Evolutionary conservation across 177 flowering plant species (phyloP).

Genomic region (Vitis hybrid): DNA sequence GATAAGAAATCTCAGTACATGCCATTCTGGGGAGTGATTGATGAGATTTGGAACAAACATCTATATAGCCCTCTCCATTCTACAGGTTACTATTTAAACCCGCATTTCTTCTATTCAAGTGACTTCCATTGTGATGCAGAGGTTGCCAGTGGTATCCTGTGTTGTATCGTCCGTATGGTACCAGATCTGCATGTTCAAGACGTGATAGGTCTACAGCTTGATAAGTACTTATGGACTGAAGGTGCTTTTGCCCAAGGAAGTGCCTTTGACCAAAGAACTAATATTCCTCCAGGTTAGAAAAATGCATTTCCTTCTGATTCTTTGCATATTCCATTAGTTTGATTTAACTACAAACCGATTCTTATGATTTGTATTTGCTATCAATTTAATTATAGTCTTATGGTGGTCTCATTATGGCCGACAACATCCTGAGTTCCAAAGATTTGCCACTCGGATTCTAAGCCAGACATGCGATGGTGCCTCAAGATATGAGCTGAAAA

Average conservation of each 20-base stretch:
- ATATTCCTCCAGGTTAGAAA: slow-evolving; percentile 36
- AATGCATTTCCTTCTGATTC: slow-evolving; percentile 2
- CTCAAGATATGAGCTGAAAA: slow-evolving; percentile 29
- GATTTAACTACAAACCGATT: too few species aligned
- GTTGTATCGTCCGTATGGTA: slow-evolving; percentile 33
- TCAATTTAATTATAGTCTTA: slow-evolving; percentile 28
- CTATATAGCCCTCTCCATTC: slow-evolving; percentile 54
- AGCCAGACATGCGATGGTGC: slow-evolving; percentile 47
- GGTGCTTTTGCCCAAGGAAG: slow-evolving; percentile 28
- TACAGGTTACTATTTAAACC: slow-evolving; percentile 52
- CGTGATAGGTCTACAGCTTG: slow-evolving; percentile 28
- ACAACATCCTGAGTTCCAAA: slow-evolving; percentile 45
- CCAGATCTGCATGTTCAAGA: slow-evolving; percentile 26
- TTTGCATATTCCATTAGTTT: too few species aligned
- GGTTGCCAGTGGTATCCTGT: slow-evolving; percentile 36
- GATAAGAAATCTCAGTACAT: slow-evolving; percentile 23
- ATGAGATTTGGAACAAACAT: slow-evolving; percentile 45
- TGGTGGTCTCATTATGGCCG: slow-evolving; percentile 56
- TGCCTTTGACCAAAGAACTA: slow-evolving; percentile 19
- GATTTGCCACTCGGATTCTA: slow-evolving; percentile 39
- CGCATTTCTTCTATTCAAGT: slow-evolving; percentile 13
- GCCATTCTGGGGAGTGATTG: slow-evolving; percentile 45
- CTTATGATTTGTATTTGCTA: too few species aligned
- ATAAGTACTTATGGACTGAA: slow-evolving; percentile 23
- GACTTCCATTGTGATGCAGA: slow-evolving; percentile 42